A percentile compares a stretch with the other conserved stretches of the same genome.
phyloP scores from a whole-genome alignment of 2,329 filamentous ascomycete genomes.

The Chaetomium sp. region DNA sequence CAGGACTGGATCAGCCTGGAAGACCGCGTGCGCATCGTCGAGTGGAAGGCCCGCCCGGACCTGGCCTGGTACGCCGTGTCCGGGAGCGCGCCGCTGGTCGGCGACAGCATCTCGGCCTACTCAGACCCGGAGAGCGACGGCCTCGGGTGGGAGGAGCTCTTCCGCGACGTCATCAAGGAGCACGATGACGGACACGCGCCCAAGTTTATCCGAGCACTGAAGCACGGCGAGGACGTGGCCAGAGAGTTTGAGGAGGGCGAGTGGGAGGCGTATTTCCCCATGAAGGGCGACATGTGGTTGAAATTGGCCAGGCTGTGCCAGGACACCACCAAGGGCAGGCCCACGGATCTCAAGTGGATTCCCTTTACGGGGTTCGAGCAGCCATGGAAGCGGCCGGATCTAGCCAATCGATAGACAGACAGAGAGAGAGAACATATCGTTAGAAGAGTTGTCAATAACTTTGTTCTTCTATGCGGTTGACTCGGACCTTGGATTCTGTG shows the following conservation, averaged over 20 bases:
- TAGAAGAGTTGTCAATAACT: too few species aligned
- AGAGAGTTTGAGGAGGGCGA: background rate
- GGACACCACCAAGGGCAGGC: background rate
- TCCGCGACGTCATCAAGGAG: constrained; percentile 29
- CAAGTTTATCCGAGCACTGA: constrained; percentile 42
- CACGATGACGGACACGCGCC: constrained; percentile 43
- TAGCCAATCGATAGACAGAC: background rate
- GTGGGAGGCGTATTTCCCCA: background rate
- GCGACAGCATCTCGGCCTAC: constrained; percentile 26
- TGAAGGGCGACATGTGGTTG: constrained; percentile 9
- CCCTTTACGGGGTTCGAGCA: background rate
- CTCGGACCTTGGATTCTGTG: too few species aligned
- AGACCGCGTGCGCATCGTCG: constrained; percentile 59
- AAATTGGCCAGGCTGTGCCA: background rate
- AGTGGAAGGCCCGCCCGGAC: constrained; percentile 67
- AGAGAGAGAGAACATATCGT: too few species aligned
- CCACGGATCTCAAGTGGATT: constrained; percentile 2
- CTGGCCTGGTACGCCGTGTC: constrained; percentile 65
- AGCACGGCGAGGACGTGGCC: constrained; percentile 40
- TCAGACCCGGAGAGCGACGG: constrained; percentile 32
- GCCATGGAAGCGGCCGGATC: background rate
- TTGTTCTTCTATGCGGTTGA: too few species aligned
- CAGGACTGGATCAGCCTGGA: constrained; percentile 40
- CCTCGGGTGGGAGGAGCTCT: constrained; percentile 38
- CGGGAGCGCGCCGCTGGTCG: constrained; percentile 46